Evolutionary conservation across 164 flowering plant genomes (phyloP).

Genomic region (Malania oleifera): DNA sequence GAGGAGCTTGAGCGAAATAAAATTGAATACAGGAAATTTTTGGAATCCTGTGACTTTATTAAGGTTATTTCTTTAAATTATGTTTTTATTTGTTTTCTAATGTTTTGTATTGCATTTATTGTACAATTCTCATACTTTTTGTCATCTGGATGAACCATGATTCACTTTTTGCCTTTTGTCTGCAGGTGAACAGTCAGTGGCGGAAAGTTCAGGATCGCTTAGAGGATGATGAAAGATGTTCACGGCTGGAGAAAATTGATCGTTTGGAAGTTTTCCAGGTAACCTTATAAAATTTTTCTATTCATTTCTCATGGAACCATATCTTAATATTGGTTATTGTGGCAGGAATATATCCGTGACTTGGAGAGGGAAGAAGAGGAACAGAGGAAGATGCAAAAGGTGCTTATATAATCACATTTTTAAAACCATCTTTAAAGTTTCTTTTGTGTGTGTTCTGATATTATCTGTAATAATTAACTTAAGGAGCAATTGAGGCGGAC

Average conservation of each 20-base stretch:
- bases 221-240: constrained; percentile 91
- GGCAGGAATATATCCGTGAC: constrained; percentile 82
- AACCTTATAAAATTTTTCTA: neutral
- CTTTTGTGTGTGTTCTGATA: constrained; percentile 5
- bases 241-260: constrained; percentile 84
- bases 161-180: neutral
- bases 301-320: neutral
- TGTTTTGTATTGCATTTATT: neutral
- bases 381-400: constrained; percentile 87
- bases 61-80: constrained; percentile 36
- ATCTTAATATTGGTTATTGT: constrained; percentile 16
- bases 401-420: constrained; percentile 13
- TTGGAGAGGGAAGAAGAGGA: constrained; percentile 95
- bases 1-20: constrained; percentile 74
- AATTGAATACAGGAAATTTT: constrained; percentile 64
- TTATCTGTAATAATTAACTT: neutral
- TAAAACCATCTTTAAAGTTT: neutral
- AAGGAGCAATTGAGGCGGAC: constrained; percentile 78
- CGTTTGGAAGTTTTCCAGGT: constrained; percentile 87
- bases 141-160: neutral
- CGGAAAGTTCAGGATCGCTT: constrained; percentile 86
- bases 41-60: constrained; percentile 87
- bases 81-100: neutral
- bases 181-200: constrained; percentile 86
- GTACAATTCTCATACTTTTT: neutral